Base-by-base conservation (phyloP, 1,284 basidiomycete species). In the Dichomitus squalens region DNA sequence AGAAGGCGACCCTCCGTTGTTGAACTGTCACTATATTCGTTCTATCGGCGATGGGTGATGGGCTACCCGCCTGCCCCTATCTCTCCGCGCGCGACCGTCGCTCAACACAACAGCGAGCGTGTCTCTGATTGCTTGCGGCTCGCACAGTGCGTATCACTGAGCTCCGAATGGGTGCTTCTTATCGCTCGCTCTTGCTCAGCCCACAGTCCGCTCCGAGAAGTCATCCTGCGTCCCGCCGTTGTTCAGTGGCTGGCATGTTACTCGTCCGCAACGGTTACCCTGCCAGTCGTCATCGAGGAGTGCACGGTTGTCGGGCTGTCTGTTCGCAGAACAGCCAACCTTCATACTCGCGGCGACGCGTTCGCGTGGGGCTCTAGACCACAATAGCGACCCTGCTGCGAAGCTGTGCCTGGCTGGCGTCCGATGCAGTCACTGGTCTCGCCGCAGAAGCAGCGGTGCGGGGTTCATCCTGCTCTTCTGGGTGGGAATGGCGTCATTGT, bases 371-470 rank as follows among this genome's bases (percentile, higher is more conserved):
- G 20, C 14, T 6, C 18, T 20, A 33, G 16, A 38, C 41, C 21
- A n/a, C 4, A 40, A 50, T 31, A 29, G 23, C 12, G 38, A 11
- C 38, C 35, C 25, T 4, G 16, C 1, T 18, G n/a, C 27, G 44
- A 20, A 33, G 18, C n/a, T 47, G 44, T 36, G 38, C 20, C 20
- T 16, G 21, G 18, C 33, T 40, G 27, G 40, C 1, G 31, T 48
- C 27, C 34, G 14, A 4, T 27, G 23, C 53, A 21, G 44, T 50
- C 39, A 46, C 49, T 23, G 53, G 48, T 16, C 47, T 55, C n/a
- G 53, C 29, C 38, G 7, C 8, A 43, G 53, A 49, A 41, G 53
- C 47, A n/a, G 47, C 33, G 53, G 49, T n/a, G 53, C 44, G 49
- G 53, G 38, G 31, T 16, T 35, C 25, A 18, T 31, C 34, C 29